Evolutionary conservation across 129 eudicot genomes (phyloP), one percentile per base, ranked within the genome.

Genomic region (Arctium lappa): DNA sequence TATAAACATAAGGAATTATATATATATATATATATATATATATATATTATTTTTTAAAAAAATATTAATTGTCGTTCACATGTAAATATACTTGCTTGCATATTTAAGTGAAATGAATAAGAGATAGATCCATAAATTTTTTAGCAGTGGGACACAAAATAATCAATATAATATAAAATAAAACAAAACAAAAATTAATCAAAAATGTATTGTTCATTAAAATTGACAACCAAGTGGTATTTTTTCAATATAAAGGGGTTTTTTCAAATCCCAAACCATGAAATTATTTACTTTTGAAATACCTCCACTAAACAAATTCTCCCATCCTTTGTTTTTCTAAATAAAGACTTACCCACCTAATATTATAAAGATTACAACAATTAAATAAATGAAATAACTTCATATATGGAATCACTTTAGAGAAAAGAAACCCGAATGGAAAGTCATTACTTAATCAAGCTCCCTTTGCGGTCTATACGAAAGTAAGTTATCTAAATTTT

Each of bases 381-480:
- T 40, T 27, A 39, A 29, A 53, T 69, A 9, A 40, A 63, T 15
- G 34, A 44, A 18, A 84, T 18, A 27, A 40, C 30, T 46, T 6
- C 53, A 50, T 2, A 53, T 63, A 15, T 46, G 69, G 65, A 46
- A 84, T 44, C 69, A 30, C 53, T 70, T 36, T 53, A 42, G n/a
- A 34, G 36, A 32, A 79, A 50, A 76, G 16, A 34, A 44, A 75
- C 10, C 15, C 0, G 15, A 56, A 42, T 36, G 11, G 40, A 29
- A 73, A n/a, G 5, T 12, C 27, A 72, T 81, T 92, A 88, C 97
- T 74, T 84, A 80, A 44, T 77, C 48, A 10, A 87, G 73, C 1
- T 83, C 89, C 82, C 72, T 81, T 33, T 90, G 93, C 11, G 91
- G 94, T 66, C 93, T 97, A 63, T 90, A 91, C 32, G 89, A 85